A percentile compares a stretch with the other conserved stretches of the same genome.
phyloP scores from a whole-genome alignment of 371 early-diverging fungal species.

The Capniomyces stellatus region DNA sequence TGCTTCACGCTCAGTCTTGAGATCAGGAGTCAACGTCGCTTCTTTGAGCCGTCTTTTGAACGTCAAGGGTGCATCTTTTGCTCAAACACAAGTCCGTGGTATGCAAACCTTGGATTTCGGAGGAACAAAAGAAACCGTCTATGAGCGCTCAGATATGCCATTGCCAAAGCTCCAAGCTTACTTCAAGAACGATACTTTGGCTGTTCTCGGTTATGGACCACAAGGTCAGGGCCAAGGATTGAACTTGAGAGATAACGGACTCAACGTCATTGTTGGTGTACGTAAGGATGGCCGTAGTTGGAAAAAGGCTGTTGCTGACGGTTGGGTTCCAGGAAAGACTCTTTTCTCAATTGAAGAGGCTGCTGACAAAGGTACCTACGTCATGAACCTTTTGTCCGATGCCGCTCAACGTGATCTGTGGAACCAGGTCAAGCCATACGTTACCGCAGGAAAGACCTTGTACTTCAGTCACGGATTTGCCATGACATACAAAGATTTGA shows the following conservation, averaged over 20 bases:
- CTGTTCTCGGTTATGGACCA: constrained; percentile 94
- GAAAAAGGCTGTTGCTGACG: constrained; percentile 85
- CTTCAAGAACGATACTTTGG: constrained; percentile 85
- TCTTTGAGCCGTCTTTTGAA: neutral
- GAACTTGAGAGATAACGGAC: constrained; percentile 90
- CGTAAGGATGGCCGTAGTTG: constrained; percentile 82
- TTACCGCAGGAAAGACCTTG: constrained; percentile 93
- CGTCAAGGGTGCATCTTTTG: constrained; percentile 7
- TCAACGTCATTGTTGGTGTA: constrained; percentile 89
- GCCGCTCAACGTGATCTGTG: constrained; percentile 89
- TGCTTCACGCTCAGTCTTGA: neutral
- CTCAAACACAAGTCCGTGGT: constrained; percentile 54
- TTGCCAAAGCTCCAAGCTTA: constrained; percentile 72
- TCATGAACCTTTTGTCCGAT: constrained; percentile 92
- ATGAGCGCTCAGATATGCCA: constrained; percentile 90
- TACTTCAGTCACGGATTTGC: constrained; percentile 97
- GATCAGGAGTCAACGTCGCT: neutral
- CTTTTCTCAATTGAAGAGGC: constrained; percentile 89
- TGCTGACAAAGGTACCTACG: constrained; percentile 69
- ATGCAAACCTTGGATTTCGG: constrained; percentile 90
- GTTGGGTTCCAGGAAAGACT: constrained; percentile 91
- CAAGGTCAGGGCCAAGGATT: constrained; percentile 93
- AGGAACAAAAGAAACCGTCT: constrained; percentile 79
- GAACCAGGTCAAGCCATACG: constrained; percentile 68
- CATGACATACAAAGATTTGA: constrained; percentile 83